phyloP scores from a whole-genome alignment of 2,329 filamentous ascomycete species.

The Talaromyces sp. region DNA sequence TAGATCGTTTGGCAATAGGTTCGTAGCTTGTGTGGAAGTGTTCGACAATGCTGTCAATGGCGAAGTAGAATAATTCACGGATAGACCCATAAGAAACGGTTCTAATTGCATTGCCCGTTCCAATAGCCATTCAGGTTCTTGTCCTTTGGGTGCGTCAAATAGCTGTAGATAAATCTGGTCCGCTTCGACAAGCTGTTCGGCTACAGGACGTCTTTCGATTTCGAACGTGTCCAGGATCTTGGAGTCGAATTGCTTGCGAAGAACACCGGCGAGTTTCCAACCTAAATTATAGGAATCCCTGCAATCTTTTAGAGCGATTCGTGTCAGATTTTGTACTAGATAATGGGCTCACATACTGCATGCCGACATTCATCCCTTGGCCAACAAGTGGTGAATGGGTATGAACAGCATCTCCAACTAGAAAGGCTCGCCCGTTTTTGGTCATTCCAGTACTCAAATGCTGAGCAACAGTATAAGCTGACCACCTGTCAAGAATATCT shows the following conservation, averaged over 20 bases:
- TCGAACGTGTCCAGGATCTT: slow-evolving; percentile 52
- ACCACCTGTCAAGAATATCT: slow-evolving; percentile 61
- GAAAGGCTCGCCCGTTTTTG: slow-evolving; percentile 59
- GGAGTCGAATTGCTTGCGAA: slow-evolving; percentile 42
- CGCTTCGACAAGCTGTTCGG: slow-evolving; percentile 59
- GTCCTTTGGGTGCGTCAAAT: background rate
- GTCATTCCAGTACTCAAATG: slow-evolving; percentile 59
- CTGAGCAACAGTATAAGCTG: slow-evolving; percentile 66
- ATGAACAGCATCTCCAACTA: slow-evolving; percentile 65
- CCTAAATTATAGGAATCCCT: slow-evolving; percentile 51
- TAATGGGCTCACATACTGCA: slow-evolving; percentile 54
- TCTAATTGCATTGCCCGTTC: background rate
- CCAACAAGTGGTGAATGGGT: slow-evolving; percentile 14
- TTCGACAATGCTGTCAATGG: background rate
- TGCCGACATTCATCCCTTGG: slow-evolving; percentile 32
- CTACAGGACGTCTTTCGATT: slow-evolving; percentile 56
- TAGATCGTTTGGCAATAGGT: background rate
- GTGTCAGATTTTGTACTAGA: slow-evolving; percentile 21
- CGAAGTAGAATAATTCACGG: background rate
- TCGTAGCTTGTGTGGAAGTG: background rate
- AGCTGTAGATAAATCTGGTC: slow-evolving; percentile 2
- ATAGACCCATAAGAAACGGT: background rate
- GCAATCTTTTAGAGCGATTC: background rate
- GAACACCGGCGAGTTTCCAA: slow-evolving; percentile 54
- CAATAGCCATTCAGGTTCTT: background rate